A percentile compares a stretch with the other conserved stretches of the same genome.
phyloP scores from a whole-genome alignment of 306 rosid genomes.

The Pachyrhizus erosus region DNA sequence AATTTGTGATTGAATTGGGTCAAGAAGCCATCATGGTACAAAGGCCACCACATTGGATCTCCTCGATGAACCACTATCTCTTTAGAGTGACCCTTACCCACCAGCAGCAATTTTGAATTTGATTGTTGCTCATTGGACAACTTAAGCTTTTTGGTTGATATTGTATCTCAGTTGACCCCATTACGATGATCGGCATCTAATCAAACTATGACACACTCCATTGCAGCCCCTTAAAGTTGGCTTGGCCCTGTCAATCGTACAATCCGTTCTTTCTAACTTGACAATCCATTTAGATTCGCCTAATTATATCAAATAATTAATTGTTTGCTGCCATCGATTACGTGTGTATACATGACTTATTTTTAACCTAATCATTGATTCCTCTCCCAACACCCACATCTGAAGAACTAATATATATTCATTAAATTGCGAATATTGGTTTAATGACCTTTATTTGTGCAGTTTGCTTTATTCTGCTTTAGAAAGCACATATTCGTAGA shows the following conservation, averaged over 20 bases:
- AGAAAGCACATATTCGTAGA: no score
- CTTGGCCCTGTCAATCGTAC: conserved; percentile 3
- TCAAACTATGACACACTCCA: conserved; percentile 26
- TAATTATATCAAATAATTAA: background rate
- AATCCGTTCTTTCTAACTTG: background rate
- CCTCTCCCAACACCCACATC: background rate
- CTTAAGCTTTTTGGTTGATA: conserved; percentile 7
- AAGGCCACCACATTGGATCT: conserved; percentile 32
- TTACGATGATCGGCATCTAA: background rate
- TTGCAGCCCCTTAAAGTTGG: background rate
- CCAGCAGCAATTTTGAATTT: conserved; percentile 41
- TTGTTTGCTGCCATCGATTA: background rate
- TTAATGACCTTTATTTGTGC: background rate
- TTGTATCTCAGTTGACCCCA: conserved; percentile 27
- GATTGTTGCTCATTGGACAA: background rate
- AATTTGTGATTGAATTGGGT: conserved; percentile 18
- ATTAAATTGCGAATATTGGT: background rate
- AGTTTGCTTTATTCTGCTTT: background rate
- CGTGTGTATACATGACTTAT: background rate
- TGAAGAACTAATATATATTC: background rate
- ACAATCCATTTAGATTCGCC: background rate
- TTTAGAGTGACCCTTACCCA: background rate
- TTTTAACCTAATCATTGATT: background rate
- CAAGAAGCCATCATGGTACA: conserved; percentile 8
- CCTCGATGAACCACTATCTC: conserved; percentile 25